Percentiles rank a stretch among this genome's conserved stretches.
These are phyloP conservation scores for Fusarium sp. DNA, from an alignment of 2,329 filamentous ascomycete genomes.

Conservation along the genomic window DNA sequence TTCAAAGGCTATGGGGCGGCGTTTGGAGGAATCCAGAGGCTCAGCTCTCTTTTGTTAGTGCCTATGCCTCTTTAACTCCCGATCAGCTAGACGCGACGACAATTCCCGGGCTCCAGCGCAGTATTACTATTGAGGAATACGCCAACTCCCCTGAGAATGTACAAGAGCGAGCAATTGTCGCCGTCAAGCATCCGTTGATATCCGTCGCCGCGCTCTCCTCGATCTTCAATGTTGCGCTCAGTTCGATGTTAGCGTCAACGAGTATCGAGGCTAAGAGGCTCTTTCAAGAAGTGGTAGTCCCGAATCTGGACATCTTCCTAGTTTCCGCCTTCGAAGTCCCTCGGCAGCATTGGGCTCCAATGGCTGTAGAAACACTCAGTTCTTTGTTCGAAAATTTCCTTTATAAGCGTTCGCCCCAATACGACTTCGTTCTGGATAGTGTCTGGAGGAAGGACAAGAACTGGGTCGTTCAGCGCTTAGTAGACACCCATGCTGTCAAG, in stretches of 20 bases:
- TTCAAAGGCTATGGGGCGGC: conserved; percentile 91
- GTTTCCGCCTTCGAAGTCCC: conserved; percentile 82
- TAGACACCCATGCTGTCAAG: conserved; percentile 83
- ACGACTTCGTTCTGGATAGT: conserved; percentile 90
- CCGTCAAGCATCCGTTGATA: conserved; percentile 86
- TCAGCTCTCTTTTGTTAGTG: conserved; percentile 92
- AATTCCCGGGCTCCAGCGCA: conserved; percentile 83
- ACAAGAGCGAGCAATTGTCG: conserved; percentile 66
- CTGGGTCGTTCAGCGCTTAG: conserved; percentile 85
- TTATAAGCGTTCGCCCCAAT: conserved; percentile 79
- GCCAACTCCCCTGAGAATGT: conserved; percentile 61
- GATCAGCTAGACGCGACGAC: conserved; percentile 85
- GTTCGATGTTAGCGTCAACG: conserved; percentile 70
- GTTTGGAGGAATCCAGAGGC: conserved; percentile 88
- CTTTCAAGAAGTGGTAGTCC: conserved; percentile 75
- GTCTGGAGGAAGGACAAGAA: conserved; percentile 90
- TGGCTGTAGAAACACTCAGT: conserved; percentile 80
- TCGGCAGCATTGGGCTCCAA: conserved; percentile 76
- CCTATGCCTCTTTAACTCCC: conserved; percentile 80
- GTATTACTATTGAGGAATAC: conserved; percentile 75
- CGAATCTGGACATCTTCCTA: conserved; percentile 82
- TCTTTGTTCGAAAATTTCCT: conserved; percentile 87
- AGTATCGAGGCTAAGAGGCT: conserved; percentile 72
- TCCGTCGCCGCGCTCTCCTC: conserved; percentile 85
- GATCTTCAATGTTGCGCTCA: conserved; percentile 73